Percentiles rank a stretch among this genome's conserved stretches.
Evolutionary conservation across 106 monocot species (phyloP).

Genomic region (Triglochin maritima): DNA sequence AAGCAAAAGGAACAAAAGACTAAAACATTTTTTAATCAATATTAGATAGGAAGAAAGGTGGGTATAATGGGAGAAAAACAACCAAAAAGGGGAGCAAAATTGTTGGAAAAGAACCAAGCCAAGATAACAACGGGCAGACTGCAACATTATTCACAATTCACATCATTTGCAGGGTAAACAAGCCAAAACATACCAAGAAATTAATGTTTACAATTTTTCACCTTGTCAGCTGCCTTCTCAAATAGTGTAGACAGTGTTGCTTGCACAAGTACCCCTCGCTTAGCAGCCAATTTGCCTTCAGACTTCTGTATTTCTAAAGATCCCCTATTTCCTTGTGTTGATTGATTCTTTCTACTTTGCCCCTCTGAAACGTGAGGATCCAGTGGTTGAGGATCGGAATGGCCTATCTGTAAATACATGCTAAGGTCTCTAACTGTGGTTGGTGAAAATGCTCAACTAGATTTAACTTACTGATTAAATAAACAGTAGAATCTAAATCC

Average conservation of each 20-base stretch:
- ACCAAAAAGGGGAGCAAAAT: too few relatives aligned
- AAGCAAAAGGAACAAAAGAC: too few relatives aligned
- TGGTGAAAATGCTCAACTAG: too few relatives aligned
- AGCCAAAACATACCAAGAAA: not conserved
- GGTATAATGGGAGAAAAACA: too few relatives aligned
- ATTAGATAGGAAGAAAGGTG: too few relatives aligned
- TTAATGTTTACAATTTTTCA: not conserved
- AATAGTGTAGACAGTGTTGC: constrained; percentile 64
- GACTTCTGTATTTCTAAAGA: constrained; percentile 5
- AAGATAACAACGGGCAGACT: too few relatives aligned
- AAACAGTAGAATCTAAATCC: too few relatives aligned
- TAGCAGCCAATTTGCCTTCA: constrained; percentile 21
- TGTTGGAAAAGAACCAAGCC: too few relatives aligned
- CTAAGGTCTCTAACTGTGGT: not conserved
- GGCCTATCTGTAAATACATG: not conserved
- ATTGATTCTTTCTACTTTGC: not conserved
- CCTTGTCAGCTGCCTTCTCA: constrained; percentile 51
- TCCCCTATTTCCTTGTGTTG: not conserved
- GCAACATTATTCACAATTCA: too few relatives aligned
- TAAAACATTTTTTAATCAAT: too few relatives aligned
- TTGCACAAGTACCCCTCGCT: constrained; percentile 52
- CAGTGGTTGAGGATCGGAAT: not conserved
- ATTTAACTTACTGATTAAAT: too few relatives aligned
- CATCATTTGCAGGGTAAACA: too few relatives aligned
- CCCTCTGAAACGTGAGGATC: not conserved